phyloP scores from a whole-genome alignment of 768 basidiomycete species.

The Auricularia cornea region DNA sequence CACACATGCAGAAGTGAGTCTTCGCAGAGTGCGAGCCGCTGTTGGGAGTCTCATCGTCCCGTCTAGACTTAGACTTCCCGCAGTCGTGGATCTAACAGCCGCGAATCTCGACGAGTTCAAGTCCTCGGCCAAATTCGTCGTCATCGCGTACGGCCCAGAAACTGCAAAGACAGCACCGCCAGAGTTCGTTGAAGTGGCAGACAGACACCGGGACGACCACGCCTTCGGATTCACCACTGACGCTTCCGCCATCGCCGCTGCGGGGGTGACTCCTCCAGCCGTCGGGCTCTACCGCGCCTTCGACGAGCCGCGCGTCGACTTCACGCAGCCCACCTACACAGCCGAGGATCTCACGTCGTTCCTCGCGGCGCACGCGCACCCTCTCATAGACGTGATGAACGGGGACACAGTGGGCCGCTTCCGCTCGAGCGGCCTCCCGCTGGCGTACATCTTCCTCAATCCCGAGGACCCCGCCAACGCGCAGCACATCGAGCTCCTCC shows the following conservation, averaged over 20 bases:
- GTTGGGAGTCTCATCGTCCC: conserved; percentile 16
- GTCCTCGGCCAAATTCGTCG: conserved; percentile 82
- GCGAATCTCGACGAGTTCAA: conserved; percentile 79
- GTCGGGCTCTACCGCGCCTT: conserved; percentile 88
- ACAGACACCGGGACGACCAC: conserved; percentile 84
- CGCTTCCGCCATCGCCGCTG: conserved; percentile 53
- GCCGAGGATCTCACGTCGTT: conserved; percentile 62
- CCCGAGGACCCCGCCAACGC: conserved; percentile 59
- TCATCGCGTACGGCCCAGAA: conserved; percentile 72
- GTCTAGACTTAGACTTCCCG: conserved; percentile 83
- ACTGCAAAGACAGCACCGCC: conserved; percentile 56
- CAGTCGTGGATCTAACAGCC: conserved; percentile 73
- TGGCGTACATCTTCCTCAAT: conserved; percentile 93
- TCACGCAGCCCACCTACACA: conserved; percentile 48
- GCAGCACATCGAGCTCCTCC: conserved; percentile 55
- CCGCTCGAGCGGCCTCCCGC: conserved; percentile 70
- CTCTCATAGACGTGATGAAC: conserved; percentile 83
- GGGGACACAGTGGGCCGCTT: conserved; percentile 90
- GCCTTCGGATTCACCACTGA: conserved; percentile 86
- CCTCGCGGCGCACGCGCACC: conserved; percentile 77
- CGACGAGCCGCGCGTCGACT: conserved; percentile 70
- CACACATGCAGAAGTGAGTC: conserved; percentile 91
- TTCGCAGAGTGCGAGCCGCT: not conserved
- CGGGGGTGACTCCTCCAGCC: conserved; percentile 70
- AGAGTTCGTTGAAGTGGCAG: conserved; percentile 72